Conservation (phyloP, 352 stramenopile genomes). For the Phytophthora foliorum region DNA sequence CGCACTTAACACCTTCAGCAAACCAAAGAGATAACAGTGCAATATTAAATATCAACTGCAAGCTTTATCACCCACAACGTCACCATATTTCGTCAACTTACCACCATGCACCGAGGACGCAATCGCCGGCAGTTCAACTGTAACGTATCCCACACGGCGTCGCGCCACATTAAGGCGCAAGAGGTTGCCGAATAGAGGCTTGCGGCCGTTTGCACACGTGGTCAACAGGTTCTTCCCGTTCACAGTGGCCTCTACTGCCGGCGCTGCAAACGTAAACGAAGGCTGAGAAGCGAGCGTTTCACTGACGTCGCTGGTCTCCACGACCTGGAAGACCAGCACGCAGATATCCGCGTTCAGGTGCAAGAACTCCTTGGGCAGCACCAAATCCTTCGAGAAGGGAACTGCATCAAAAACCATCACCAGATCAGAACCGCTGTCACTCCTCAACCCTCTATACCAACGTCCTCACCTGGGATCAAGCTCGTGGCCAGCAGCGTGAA, state of each 20-base stretch:
- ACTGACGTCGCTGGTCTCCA: conserved; percentile 63
- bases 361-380: conserved; percentile 58
- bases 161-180: conserved; percentile 57
- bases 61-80: neutral
- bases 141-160: conserved; percentile 59
- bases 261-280: conserved; percentile 51
- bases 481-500: conserved; percentile 70
- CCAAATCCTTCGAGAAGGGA: conserved; percentile 68
- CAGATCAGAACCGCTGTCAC: neutral
- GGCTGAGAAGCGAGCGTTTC: conserved; percentile 46
- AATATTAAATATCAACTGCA: conserved; percentile 4
- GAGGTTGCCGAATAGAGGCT: conserved; percentile 75
- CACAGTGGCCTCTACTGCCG: conserved; percentile 25
- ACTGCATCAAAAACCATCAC: conserved; percentile 21
- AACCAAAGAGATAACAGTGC: conserved; percentile 4
- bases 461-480: conserved; percentile 46
- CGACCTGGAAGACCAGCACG: conserved; percentile 70
- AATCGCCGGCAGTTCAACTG: conserved; percentile 63
- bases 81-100: conserved; percentile 31
- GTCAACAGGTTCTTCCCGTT: conserved; percentile 61
- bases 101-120: conserved; percentile 55
- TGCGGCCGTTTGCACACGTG: conserved; percentile 34
- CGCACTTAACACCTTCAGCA: conserved; percentile 59
- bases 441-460: neutral
- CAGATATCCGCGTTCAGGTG: conserved; percentile 52